Conservation (phyloP, 2,329 filamentous ascomycete species). For the Fusarium palustre region DNA sequence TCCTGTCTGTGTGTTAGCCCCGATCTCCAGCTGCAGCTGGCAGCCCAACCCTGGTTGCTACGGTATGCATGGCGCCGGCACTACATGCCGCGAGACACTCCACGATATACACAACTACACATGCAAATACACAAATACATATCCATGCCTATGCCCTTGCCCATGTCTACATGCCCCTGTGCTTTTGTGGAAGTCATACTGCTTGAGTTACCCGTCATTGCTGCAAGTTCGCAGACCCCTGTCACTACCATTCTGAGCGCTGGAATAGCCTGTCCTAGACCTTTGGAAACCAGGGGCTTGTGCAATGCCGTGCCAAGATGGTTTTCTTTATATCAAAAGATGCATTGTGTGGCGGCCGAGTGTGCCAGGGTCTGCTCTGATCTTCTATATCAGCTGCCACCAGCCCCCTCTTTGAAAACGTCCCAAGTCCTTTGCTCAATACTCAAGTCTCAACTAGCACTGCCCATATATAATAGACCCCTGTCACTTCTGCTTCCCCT, state of each 20-base stretch:
- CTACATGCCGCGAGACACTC: neutral
- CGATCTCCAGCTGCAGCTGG: neutral
- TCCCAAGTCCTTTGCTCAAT: neutral
- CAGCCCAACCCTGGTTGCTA: neutral
- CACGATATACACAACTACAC: neutral
- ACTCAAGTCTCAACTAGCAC: conserved; percentile 1
- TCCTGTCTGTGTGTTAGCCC: neutral
- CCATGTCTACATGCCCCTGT: neutral
- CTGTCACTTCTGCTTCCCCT: neutral
- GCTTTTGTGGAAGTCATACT: neutral
- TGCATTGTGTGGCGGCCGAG: neutral
- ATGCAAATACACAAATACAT: neutral
- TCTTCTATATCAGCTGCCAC: conserved; percentile 22
- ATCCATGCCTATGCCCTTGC: neutral
- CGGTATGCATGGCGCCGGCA: neutral
- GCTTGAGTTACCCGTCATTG: conserved; percentile 5
- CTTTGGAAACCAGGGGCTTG: conserved; percentile 3
- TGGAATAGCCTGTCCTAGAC: conserved; percentile 16
- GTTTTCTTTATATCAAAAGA: neutral
- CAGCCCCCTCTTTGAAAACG: neutral
- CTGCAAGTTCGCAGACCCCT: conserved; percentile 19
- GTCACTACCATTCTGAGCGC: neutral
- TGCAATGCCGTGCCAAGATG: conserved; percentile 6
- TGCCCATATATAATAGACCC: neutral
- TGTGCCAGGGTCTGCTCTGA: neutral